Conservation (phyloP, 2,329 filamentous ascomycete genomes). For the Penicillium sp. region DNA sequence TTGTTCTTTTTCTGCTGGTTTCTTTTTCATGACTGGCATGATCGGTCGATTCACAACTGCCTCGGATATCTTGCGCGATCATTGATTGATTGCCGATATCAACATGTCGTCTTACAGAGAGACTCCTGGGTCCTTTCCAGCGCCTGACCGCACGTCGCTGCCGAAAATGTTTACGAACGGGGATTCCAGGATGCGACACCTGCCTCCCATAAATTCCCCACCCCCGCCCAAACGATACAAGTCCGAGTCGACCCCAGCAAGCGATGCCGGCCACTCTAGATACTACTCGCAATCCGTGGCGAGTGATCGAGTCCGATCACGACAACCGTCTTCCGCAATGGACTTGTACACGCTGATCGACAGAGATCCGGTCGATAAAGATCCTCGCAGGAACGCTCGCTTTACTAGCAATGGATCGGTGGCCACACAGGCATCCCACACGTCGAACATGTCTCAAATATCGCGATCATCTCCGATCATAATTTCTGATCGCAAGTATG, state of each 20-base stretch:
- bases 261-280: slow-evolving; percentile 23
- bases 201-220: slow-evolving; percentile 21
- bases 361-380: slow-evolving; percentile 26
- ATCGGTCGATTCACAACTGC: background rate
- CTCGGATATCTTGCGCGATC: background rate
- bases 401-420: slow-evolving; percentile 34
- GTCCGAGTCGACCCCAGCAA: slow-evolving; percentile 22
- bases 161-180: slow-evolving; percentile 14
- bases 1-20: background rate
- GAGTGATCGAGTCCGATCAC: slow-evolving; percentile 29
- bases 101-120: slow-evolving; percentile 6
- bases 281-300: slow-evolving; percentile 28
- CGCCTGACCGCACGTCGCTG: background rate
- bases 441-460: slow-evolving; percentile 19
- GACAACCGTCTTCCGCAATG: slow-evolving; percentile 39
- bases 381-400: slow-evolving; percentile 18
- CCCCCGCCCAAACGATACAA: slow-evolving; percentile 26
- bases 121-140: background rate
- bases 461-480: slow-evolving; percentile 20
- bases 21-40: background rate
- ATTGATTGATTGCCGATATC: background rate
- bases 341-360: slow-evolving; percentile 36
- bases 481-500: slow-evolving; percentile 24
- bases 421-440: slow-evolving; percentile 21
- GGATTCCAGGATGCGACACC: slow-evolving; percentile 9